Evolutionary conservation across 768 basidiomycete species (phyloP), one percentile per base, ranked within the genome.

Genomic region (Phanerochaete carnosa): DNA sequence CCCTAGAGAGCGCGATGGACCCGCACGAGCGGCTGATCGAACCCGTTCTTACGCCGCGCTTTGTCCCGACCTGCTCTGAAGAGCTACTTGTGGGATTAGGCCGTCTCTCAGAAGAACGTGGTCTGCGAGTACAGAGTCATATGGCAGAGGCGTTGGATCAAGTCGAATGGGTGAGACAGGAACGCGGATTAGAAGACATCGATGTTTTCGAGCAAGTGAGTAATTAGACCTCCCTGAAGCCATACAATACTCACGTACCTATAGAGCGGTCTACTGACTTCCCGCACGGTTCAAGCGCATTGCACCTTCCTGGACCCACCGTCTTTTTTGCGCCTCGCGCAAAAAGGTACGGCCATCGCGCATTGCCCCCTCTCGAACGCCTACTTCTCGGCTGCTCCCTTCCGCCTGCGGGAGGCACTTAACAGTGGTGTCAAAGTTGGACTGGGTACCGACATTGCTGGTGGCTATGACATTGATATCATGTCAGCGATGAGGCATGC

Each of bases 341-440:
- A 64, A 3, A 71, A 69, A 28, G 83, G 85, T 16, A 83, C 87
- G 0, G 79, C 90, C 1, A 77, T 95, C 23, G 91, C 94, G 0
- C 92, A 94, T 66, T 96, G 94, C 71, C 94, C 94, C 0, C 77
- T 96, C 13, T 94, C 93, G 0, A 95, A 96, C 68, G 80, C 83
- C 2, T 96, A 95, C 73, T 94, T 95, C 72, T 94, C 91, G 0
- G 80, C 84, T 13, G 76, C 81, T 57, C 83, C 87, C 0, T 88
- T 92, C 68, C 81, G 79, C 2, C 75, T 90, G 33, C 83, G 86
- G 32, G 90, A 93, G 70, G 90, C 91, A 3, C 75, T 94, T 33
- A 73, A 80, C 46, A 73, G 71, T 29, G 81, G 79, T 0, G 85
- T 94, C 30, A 81, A 78, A 28, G 83, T 95, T 12, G 94, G 94